Evolutionary conservation across 1,139 yeast species (phyloP).

Genomic region (Blastobotrys aristatus): DNA sequence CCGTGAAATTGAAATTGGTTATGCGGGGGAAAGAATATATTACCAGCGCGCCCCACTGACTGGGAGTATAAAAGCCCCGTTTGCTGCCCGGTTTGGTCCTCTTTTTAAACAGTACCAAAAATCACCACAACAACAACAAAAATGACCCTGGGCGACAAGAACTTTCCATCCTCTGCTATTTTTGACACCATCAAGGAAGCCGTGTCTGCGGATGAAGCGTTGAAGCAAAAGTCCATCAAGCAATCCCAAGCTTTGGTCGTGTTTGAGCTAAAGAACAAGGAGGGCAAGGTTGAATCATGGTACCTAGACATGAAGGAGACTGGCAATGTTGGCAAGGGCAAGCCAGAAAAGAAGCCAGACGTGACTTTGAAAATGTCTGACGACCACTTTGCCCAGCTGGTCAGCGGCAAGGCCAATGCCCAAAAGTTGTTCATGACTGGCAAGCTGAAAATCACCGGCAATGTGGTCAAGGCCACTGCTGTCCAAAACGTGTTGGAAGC

Average conservation of each 20-base stretch:
- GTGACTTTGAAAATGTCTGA: constrained; percentile 63
- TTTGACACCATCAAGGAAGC: constrained; percentile 37
- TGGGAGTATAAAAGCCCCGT: too few relatives aligned
- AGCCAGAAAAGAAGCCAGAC: constrained; percentile 50
- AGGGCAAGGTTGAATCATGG: constrained; percentile 64
- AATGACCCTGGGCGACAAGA: constrained; percentile 5
- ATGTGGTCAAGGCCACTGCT: constrained; percentile 83
- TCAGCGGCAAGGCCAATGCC: constrained; percentile 74
- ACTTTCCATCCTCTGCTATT: constrained; percentile 39
- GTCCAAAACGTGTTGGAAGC: constrained; percentile 69
- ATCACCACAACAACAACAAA: too few relatives aligned
- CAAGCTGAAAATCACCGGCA: constrained; percentile 79
- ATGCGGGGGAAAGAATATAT: too few relatives aligned
- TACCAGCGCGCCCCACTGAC: too few relatives aligned
- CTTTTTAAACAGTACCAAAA: too few relatives aligned
- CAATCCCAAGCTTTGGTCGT: constrained; percentile 60
- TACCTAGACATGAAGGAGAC: constrained; percentile 61
- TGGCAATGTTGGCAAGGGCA: constrained; percentile 50
- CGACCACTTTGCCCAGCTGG: constrained; percentile 55
- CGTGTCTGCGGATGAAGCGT: constrained; percentile 28
- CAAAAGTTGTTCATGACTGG: constrained; percentile 83
- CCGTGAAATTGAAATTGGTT: too few relatives aligned
- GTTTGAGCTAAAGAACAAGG: constrained; percentile 65
- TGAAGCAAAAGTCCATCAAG: constrained; percentile 34
- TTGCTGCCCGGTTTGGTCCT: too few relatives aligned